phyloP scores from a whole-genome alignment of 306 rosid genomes.

The Lagenaria siceraria region DNA sequence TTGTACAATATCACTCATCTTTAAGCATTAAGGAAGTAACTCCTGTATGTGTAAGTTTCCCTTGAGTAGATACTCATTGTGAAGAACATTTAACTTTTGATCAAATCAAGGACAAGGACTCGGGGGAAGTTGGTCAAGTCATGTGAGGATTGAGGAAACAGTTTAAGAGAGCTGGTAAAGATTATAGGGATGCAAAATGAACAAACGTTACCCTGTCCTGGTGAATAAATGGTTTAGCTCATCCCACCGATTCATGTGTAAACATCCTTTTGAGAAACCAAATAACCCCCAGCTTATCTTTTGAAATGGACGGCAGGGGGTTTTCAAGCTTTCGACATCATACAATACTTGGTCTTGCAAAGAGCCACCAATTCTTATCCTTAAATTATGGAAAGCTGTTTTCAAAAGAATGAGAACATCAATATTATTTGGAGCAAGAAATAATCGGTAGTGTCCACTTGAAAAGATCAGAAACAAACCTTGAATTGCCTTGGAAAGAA shows the following conservation, averaged over 20 bases:
- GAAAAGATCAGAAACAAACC: conserved; percentile 31
- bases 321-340: conserved; percentile 53
- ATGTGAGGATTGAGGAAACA: not conserved
- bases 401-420: conserved; percentile 20
- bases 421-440: not conserved
- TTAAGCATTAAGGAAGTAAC: too few species aligned
- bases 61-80: not conserved
- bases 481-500: conserved; percentile 67
- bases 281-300: conserved; percentile 55
- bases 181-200: not conserved
- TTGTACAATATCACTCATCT: too few species aligned
- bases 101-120: not conserved
- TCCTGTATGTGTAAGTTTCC: not conserved
- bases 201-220: conserved; percentile 58
- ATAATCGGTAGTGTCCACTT: not conserved
- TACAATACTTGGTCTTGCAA: conserved; percentile 88
- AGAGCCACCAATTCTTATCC: conserved; percentile 95
- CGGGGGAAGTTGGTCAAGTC: too few species aligned
- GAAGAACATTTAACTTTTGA: not conserved
- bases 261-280: conserved; percentile 90
- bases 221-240: conserved; percentile 69
- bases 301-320: conserved; percentile 69
- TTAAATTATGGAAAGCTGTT: conserved; percentile 71
- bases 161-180: not conserved
- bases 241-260: conserved; percentile 84